phyloP scores from a whole-genome alignment of 108 stramenopile species.

The Discostella stelligeroides region DNA sequence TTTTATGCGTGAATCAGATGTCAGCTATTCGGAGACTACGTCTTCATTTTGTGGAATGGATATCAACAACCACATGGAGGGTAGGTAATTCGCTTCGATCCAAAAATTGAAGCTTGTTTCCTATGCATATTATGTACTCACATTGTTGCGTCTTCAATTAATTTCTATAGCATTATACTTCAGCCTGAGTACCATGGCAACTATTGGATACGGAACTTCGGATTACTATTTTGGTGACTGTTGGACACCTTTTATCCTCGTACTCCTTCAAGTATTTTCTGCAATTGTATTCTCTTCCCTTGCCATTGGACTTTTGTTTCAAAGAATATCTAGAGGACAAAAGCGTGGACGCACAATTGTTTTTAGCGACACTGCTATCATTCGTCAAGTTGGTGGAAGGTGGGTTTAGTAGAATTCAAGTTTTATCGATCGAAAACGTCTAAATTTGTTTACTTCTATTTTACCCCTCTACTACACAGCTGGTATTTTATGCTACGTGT shows the following conservation, averaged over 20 bases:
- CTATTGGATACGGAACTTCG: conserved; percentile 93
- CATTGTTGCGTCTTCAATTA: conserved; percentile 15
- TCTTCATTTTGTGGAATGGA: conserved; percentile 83
- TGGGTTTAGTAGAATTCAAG: neutral
- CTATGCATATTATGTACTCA: neutral
- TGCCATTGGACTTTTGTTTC: conserved; percentile 92
- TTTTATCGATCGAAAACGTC: neutral
- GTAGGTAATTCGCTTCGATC: too few species aligned
- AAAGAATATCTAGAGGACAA: conserved; percentile 84
- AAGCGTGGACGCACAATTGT: conserved; percentile 89
- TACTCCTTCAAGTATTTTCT: conserved; percentile 82
- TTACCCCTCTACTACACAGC: conserved; percentile 1
- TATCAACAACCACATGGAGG: conserved; percentile 76
- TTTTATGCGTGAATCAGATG: conserved; percentile 4
- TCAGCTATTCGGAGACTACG: neutral
- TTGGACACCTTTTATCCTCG: conserved; percentile 84
- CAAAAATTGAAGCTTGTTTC: neutral
- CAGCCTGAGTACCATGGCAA: conserved; percentile 90
- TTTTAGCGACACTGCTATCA: conserved; percentile 87
- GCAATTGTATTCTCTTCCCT: conserved; percentile 91
- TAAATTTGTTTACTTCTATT: neutral
- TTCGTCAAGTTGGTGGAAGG: conserved; percentile 75
- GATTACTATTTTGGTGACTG: conserved; percentile 95
- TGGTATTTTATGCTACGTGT: conserved; percentile 94
- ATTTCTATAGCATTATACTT: conserved; percentile 75